Evolutionary conservation across 768 basidiomycete genomes (phyloP).

Genomic region (Austroboletus eburneus): DNA sequence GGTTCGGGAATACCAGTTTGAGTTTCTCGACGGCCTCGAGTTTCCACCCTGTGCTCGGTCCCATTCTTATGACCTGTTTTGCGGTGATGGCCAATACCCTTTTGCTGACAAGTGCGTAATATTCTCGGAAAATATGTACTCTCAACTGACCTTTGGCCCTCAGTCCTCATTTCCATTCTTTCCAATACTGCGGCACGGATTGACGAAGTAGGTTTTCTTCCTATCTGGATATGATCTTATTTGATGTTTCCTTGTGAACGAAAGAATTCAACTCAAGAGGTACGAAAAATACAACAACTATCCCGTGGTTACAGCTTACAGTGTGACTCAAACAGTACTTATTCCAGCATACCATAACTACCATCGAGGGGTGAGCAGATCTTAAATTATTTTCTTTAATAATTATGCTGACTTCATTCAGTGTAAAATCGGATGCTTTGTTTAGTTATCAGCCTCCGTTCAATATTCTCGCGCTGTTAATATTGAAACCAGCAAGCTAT

Average conservation of each 20-base stretch:
- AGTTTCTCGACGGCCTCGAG: conserved; percentile 52
- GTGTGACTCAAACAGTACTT: conserved; percentile 65
- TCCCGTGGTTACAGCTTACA: conserved; percentile 12
- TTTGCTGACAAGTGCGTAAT: conserved; percentile 66
- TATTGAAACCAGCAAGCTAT: conserved; percentile 78
- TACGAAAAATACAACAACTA: conserved; percentile 18
- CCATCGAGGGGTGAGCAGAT: conserved; percentile 73
- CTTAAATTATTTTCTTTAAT: background rate
- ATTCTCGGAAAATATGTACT: background rate
- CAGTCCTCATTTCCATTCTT: conserved; percentile 79
- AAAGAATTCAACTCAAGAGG: conserved; percentile 61
- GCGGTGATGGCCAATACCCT: conserved; percentile 78
- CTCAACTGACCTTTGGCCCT: background rate
- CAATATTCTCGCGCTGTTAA: conserved; percentile 73
- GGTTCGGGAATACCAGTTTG: conserved; percentile 77
- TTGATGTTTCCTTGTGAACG: background rate
- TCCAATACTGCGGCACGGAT: conserved; percentile 85
- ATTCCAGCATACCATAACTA: conserved; percentile 82
- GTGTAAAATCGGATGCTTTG: conserved; percentile 84
- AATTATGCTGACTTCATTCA: conserved; percentile 25
- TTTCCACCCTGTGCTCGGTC: conserved; percentile 70
- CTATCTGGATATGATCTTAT: background rate
- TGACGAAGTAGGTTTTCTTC: conserved; percentile 44
- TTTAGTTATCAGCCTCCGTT: conserved; percentile 93
- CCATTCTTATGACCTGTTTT: conserved; percentile 74